Conservation (phyloP, 495 filamentous ascomycete species). For the Aspergillus carlsbadensis region DNA sequence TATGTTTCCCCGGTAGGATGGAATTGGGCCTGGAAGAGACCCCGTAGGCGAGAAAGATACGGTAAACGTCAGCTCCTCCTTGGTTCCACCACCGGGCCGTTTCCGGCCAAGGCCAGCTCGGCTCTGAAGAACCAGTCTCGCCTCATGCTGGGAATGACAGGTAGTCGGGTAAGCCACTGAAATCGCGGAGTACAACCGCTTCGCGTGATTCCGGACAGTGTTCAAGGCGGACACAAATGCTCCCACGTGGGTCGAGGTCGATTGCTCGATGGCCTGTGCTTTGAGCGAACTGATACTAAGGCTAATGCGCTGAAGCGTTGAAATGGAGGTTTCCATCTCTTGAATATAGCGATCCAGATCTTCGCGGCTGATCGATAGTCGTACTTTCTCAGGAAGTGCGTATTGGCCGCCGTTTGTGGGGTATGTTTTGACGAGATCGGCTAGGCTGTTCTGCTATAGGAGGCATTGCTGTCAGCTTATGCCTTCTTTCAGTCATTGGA, state of each 20-base stretch:
- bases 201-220: not conserved
- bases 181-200: conserved; percentile 6
- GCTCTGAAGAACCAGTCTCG: conserved; percentile 5
- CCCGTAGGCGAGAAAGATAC: not conserved
- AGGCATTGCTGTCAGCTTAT: too few species aligned
- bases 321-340: not conserved
- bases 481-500: too few species aligned
- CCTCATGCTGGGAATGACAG: conserved; percentile 6
- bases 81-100: not conserved
- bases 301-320: conserved; percentile 1
- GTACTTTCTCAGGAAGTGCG: conserved; percentile 19
- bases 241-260: not conserved
- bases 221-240: not conserved
- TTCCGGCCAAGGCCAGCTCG: not conserved
- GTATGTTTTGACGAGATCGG: not conserved
- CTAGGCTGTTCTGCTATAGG: not conserved
- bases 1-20: not conserved
- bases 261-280: not conserved
- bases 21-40: not conserved
- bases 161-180: not conserved
- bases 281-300: not conserved
- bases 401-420: conserved; percentile 6
- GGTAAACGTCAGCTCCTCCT: not conserved
- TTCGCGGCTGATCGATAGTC: conserved; percentile 6
- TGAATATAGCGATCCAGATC: conserved; percentile 6